Evolutionary conservation across 2,329 filamentous ascomycete species (phyloP), one percentile per base, ranked within the genome.

Genomic region (Ophiognomonia clavigignenti-juglandacearum): DNA sequence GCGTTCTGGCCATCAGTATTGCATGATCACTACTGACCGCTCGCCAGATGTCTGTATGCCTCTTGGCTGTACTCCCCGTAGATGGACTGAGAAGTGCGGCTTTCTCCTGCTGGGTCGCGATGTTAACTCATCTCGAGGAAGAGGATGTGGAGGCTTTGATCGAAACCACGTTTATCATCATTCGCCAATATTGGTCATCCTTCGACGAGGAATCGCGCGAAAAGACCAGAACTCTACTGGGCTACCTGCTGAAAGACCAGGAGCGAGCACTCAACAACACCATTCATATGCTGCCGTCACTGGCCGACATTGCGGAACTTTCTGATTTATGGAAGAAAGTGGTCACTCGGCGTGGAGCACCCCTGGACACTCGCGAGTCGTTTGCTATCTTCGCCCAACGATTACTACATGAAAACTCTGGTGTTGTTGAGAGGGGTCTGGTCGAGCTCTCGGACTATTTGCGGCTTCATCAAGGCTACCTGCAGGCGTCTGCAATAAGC

Each of bases 121-220:
- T 98, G 68, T 76, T 97, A 16, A 77, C 70, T 23, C 79, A 83
- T 43, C 74, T 97, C 39, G 83, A 85, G 9, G 82, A 84, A 47
- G 85, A 90, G 20, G 91, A 96, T 59, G 75, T 96, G 6, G 83
- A 86, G 54, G 75, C 81, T 22, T 75, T 96, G 31, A 71, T 97
- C 8, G 90, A 96, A 61, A 90, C 92, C 48, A 95, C 91, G 0
- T 89, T 97, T 55, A 90, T 91, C 44, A 80, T 96, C 34, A 82
- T 97, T 40, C 83, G 86, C 20, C 83, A 85, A 55, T 85, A 93
- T 59, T 98, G 93, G 93, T 54, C 64, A 4, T 61, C 58, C 1
- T 83, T 97, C 47, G 80, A 83, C 19, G 69, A 75, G 4, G 62
- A 71, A 3, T 83, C 83, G 2, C 80, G 78, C 52, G 59, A 74